phyloP scores from a whole-genome alignment of 768 basidiomycete genomes.

The Naganishia kalamii region DNA sequence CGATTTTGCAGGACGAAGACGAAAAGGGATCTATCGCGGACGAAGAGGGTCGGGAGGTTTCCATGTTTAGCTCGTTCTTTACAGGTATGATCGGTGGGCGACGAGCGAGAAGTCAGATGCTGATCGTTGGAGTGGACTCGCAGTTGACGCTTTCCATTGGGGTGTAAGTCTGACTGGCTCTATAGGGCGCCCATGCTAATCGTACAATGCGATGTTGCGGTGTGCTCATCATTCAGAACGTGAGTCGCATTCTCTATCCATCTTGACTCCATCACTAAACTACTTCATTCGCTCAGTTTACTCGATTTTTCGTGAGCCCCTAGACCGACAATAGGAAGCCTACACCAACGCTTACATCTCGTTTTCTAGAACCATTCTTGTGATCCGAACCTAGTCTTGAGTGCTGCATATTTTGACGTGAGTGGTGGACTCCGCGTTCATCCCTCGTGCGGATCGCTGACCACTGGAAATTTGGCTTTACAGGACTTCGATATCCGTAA shows the following conservation, averaged over 20 bases:
- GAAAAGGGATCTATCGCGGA: conserved; percentile 22
- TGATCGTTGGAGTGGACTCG: conserved; percentile 29
- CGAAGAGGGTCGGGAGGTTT: conserved; percentile 35
- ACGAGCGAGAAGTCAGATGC: conserved; percentile 7
- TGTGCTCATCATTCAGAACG: conserved; percentile 22
- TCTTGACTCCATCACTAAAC: not conserved
- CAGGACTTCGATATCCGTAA: conserved; percentile 44
- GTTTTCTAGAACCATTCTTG: conserved; percentile 75
- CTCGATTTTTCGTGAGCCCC: conserved; percentile 69
- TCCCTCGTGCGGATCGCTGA: too few species aligned
- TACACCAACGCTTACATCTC: not conserved
- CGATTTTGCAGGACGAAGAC: conserved; percentile 32
- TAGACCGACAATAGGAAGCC: not conserved
- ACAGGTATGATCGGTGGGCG: conserved; percentile 25
- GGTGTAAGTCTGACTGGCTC: conserved; percentile 31
- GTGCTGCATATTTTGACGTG: conserved; percentile 70
- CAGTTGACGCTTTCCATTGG: conserved; percentile 74
- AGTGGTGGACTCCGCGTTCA: conserved; percentile 21
- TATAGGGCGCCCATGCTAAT: not conserved
- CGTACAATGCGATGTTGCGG: not conserved
- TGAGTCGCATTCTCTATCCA: conserved; percentile 14
- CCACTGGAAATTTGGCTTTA: too few species aligned
- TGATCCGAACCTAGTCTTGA: conserved; percentile 70
- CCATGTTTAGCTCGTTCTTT: not conserved
- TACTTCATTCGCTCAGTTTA: conserved; percentile 57